These are phyloP conservation scores for Boletus patriciae DNA, from an alignment of 768 basidiomycete species.

Conservation along the genomic window DNA sequence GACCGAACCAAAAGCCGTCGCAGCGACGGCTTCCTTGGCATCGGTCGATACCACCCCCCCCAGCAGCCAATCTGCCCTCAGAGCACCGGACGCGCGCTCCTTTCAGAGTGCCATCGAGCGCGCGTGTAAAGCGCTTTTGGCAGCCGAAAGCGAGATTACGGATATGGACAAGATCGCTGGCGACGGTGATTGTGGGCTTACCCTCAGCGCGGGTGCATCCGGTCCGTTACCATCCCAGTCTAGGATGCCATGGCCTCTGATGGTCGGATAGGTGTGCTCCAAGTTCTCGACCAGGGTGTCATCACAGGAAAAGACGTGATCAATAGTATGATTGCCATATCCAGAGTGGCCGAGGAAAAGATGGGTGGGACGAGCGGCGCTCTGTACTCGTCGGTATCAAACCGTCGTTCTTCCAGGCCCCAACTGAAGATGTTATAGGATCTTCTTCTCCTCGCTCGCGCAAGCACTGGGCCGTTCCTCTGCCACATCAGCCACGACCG, in stretches of 20 bases:
- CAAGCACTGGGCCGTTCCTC: slow-evolving; percentile 57
- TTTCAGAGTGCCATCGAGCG: slow-evolving; percentile 57
- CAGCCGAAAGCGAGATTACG: slow-evolving; percentile 87
- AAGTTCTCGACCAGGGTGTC: slow-evolving; percentile 51
- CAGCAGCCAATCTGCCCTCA: slow-evolving; percentile 21
- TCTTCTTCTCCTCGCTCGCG: slow-evolving; percentile 87
- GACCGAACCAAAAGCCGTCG: slow-evolving; percentile 36
- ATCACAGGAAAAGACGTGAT: slow-evolving; percentile 67
- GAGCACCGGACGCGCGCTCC: slow-evolving; percentile 43
- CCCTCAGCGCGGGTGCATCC: slow-evolving; percentile 72
- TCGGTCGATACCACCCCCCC: slow-evolving; percentile 10
- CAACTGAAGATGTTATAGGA: slow-evolving; percentile 44
- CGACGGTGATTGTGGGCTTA: slow-evolving; percentile 79
- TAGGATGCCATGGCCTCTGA: neutral
- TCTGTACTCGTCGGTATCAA: slow-evolving; percentile 75
- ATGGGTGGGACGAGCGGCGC: slow-evolving; percentile 96
- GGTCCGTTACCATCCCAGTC: slow-evolving; percentile 39
- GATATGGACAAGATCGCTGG: slow-evolving; percentile 89
- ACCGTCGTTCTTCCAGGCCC: neutral
- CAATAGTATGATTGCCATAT: slow-evolving; percentile 61
- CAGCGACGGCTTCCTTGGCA: slow-evolving; percentile 11
- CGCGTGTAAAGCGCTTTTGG: slow-evolving; percentile 66
- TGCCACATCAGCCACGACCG: slow-evolving; percentile 35
- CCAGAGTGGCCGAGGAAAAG: slow-evolving; percentile 72
- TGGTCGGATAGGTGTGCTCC: slow-evolving; percentile 53